Conservation (phyloP, 345 rosid genomes). For the Gossypium raimondii region DNA sequence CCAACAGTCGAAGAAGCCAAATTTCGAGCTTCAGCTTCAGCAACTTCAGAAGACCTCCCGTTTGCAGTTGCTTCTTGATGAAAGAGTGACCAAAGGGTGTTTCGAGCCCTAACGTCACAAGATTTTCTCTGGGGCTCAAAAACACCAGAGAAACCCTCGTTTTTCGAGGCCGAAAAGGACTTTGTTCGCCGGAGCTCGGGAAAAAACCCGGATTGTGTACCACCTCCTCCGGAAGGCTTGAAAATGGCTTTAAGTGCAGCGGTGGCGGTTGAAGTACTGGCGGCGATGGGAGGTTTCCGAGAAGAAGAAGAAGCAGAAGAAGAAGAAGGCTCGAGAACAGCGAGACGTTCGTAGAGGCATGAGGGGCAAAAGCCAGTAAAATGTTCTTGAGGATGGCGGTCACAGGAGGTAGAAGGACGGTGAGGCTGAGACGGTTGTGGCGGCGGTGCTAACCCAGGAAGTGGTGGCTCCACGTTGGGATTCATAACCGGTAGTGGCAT, state of each 20-base stretch:
- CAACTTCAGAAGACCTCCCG: slow-evolving; percentile 25
- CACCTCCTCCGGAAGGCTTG: slow-evolving; percentile 34
- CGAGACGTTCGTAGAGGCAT: slow-evolving; percentile 96
- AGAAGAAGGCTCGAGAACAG: slow-evolving; percentile 52
- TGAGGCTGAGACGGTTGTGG: slow-evolving; percentile 77
- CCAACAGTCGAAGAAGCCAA: slow-evolving; percentile 26
- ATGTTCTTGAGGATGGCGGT: slow-evolving; percentile 77
- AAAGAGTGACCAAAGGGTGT: slow-evolving; percentile 75
- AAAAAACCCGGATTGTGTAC: slow-evolving; percentile 36
- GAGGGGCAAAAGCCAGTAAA: slow-evolving; percentile 94
- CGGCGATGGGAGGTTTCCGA: slow-evolving; percentile 48
- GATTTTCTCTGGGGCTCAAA: slow-evolving; percentile 97
- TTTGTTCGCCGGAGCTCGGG: slow-evolving; percentile 91
- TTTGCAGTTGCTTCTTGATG: slow-evolving; percentile 30
- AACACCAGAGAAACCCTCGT: slow-evolving; percentile 76
- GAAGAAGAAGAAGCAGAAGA: slow-evolving; percentile 37
- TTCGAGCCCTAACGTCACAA: slow-evolving; percentile 89
- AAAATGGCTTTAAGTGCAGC: slow-evolving; percentile 63
- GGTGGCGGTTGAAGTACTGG: slow-evolving; percentile 34
- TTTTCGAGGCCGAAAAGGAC: slow-evolving; percentile 89
- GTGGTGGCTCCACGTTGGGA: slow-evolving; percentile 42
- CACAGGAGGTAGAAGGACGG: slow-evolving; percentile 85
- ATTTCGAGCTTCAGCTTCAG: slow-evolving; percentile 38
- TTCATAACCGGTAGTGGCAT: slow-evolving; percentile 26
- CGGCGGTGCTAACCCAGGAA: slow-evolving; percentile 47